Percentiles rank a stretch among this genome's conserved stretches.
These are phyloP conservation scores for Biscogniauxia mediterranea DNA, from an alignment of 2,329 filamentous ascomycete species.

Conservation along the genomic window DNA sequence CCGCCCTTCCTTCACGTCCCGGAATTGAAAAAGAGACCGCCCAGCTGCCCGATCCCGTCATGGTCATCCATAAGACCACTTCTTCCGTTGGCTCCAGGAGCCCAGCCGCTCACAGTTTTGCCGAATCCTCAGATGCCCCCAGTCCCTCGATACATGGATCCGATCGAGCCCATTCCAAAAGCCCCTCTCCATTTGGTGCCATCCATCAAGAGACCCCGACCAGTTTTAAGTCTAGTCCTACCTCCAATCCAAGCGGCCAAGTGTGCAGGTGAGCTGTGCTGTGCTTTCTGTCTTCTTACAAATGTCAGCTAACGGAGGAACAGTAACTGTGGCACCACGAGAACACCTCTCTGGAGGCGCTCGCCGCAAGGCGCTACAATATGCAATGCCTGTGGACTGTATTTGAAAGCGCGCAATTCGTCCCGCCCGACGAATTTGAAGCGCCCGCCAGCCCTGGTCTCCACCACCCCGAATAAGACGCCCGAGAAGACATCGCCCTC, in stretches of 20 bases:
- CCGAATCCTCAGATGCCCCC: conserved; percentile 26
- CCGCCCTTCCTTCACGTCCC: conserved; percentile 31
- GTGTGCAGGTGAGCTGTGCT: conserved; percentile 33
- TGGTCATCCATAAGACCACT: conserved; percentile 12
- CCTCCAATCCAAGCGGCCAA: conserved; percentile 28
- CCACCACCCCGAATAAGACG: conserved; percentile 42
- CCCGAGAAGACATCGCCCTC: conserved; percentile 40
- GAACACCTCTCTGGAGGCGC: conserved; percentile 90
- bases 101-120: conserved; percentile 25
- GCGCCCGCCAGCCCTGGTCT: conserved; percentile 60
- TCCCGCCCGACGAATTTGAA: conserved; percentile 88
- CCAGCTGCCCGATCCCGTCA: conserved; percentile 22
- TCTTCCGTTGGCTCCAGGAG: conserved; percentile 27
- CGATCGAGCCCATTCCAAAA: conserved; percentile 30
- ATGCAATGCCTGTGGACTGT: conserved; percentile 95
- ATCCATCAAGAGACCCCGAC: conserved; percentile 20
- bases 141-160: conserved; percentile 31
- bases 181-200: conserved; percentile 31
- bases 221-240: conserved; percentile 15
- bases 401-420: conserved; percentile 89
- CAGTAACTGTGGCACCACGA: conserved; percentile 93
- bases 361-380: conserved; percentile 93
- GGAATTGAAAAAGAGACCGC: conserved; percentile 25
- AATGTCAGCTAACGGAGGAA: conserved; percentile 23
- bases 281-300: conserved; percentile 3